These are phyloP conservation scores for Neofusicoccum umdonicola DNA, from an alignment of 2,329 filamentous ascomycete genomes.

Conservation along the genomic window DNA sequence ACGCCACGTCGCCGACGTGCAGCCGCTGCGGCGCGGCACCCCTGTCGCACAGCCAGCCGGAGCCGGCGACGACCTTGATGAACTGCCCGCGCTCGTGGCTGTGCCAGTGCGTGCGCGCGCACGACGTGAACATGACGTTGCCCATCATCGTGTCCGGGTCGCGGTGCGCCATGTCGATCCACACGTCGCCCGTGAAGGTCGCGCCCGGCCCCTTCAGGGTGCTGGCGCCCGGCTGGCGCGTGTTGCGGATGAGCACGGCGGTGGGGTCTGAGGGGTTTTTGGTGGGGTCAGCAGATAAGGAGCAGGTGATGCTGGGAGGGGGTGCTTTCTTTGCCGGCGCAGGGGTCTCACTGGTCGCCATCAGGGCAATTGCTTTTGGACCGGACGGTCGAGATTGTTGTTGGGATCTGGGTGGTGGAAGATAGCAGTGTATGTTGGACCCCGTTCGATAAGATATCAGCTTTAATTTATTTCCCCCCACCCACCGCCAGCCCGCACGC, in stretches of 20 bases:
- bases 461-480: no score
- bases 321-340: neutral
- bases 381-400: no score
- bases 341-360: neutral
- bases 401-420: no score
- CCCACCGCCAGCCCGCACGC: no score
- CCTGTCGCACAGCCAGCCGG: slow-evolving; percentile 45
- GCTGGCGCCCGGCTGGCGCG: neutral
- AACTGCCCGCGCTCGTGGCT: slow-evolving; percentile 47
- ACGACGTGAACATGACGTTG: slow-evolving; percentile 45
- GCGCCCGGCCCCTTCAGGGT: neutral
- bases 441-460: no score
- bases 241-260: neutral
- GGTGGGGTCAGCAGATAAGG: neutral
- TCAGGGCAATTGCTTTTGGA: neutral
- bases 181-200: slow-evolving; percentile 28
- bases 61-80: slow-evolving; percentile 40
- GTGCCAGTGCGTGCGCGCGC: slow-evolving; percentile 35
- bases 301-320: neutral
- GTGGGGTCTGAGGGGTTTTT: neutral
- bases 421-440: no score
- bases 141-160: slow-evolving; percentile 31
- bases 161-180: slow-evolving; percentile 27
- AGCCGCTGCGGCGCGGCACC: slow-evolving; percentile 35
- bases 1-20: slow-evolving; percentile 43